phyloP scores from a whole-genome alignment of 1,284 basidiomycete species.

The Anthracocystis panici-leucophaei region DNA sequence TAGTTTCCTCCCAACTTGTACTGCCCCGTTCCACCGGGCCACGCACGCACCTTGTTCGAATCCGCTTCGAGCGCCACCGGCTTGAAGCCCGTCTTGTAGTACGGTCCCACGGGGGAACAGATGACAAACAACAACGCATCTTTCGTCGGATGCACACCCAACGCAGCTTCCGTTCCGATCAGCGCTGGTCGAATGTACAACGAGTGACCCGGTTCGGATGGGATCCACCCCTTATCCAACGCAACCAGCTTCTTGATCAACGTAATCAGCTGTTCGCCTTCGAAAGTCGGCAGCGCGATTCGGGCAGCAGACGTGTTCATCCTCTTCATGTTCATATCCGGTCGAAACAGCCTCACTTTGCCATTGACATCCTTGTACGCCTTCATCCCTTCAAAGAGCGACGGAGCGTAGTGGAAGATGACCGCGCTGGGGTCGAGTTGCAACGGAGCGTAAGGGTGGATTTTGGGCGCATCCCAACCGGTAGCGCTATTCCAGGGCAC shows the following conservation, averaged over 20 bases:
- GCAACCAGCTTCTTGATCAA: conserved; percentile 90
- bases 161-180: conserved; percentile 89
- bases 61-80: conserved; percentile 92
- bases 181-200: conserved; percentile 86
- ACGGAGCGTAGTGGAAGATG: conserved; percentile 92
- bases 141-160: conserved; percentile 87
- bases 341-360: conserved; percentile 88
- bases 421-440: conserved; percentile 84
- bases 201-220: conserved; percentile 87
- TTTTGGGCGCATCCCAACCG: conserved; percentile 87
- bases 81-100: conserved; percentile 95
- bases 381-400: conserved; percentile 94
- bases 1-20: conserved; percentile 69
- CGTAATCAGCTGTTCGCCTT: conserved; percentile 82
- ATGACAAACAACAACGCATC: conserved; percentile 96
- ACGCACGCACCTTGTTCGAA: conserved; percentile 79
- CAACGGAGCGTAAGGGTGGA: conserved; percentile 84
- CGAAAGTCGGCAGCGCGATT: conserved; percentile 83
- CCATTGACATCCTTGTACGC: conserved; percentile 87
- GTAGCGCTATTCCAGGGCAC: conserved; percentile 80
- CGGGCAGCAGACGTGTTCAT: conserved; percentile 77
- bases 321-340: conserved; percentile 95
- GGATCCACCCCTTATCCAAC: conserved; percentile 92
- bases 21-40: conserved; percentile 67
- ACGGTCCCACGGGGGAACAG: conserved; percentile 83